phyloP scores from a whole-genome alignment of 179 eudicot genomes.

The Patellifolia procumbens region DNA sequence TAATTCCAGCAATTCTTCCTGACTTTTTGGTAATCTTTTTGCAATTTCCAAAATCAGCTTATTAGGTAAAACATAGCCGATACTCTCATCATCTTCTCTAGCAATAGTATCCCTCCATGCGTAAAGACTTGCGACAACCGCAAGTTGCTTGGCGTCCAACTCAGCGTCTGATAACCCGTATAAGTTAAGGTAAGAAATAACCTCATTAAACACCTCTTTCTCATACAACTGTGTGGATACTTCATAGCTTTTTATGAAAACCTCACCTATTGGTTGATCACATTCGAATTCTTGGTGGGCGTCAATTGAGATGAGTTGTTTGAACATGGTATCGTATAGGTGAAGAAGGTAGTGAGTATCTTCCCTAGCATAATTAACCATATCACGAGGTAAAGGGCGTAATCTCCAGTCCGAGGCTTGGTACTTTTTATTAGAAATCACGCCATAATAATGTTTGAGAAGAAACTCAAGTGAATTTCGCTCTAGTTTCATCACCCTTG shows the following conservation, averaged over 20 bases:
- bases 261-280: not conserved
- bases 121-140: not conserved
- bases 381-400: not conserved
- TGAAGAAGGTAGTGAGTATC: constrained; percentile 3
- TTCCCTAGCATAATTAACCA: constrained; percentile 13
- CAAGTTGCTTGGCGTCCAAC: not conserved
- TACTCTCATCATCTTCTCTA: constrained; percentile 12
- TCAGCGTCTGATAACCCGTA: not conserved
- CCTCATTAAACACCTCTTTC: not conserved
- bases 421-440: not conserved
- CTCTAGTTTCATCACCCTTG: not conserved
- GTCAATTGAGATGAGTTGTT: too few relatives aligned
- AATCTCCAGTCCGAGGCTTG: constrained; percentile 11
- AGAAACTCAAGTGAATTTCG: not conserved
- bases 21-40: not conserved
- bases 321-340: constrained; percentile 5
- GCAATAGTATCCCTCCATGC: constrained; percentile 9
- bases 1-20: not conserved
- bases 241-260: not conserved
- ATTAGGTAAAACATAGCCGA: constrained; percentile 1
- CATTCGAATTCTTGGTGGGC: not conserved
- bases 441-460: not conserved
- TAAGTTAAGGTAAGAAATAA: not conserved
- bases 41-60: constrained; percentile 3
- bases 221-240: not conserved